phyloP scores from a whole-genome alignment of 768 basidiomycete genomes.

The Flagelloscypha sp. region DNA sequence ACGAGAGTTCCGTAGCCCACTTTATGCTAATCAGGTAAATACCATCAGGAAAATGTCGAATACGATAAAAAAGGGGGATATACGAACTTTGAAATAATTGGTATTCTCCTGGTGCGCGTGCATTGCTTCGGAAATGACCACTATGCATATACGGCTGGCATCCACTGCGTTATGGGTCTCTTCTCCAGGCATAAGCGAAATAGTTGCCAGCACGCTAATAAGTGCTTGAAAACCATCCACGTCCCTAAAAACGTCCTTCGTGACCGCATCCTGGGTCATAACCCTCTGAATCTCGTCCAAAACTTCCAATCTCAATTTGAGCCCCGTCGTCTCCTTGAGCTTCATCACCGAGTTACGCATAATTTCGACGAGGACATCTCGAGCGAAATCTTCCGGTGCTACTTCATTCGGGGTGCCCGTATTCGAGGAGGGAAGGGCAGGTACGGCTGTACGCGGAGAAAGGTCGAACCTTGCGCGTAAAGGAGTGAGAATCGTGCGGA shows the following conservation, averaged over 20 bases:
- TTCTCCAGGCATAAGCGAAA: no score
- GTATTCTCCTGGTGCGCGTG: constrained; percentile 46
- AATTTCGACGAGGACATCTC: constrained; percentile 62
- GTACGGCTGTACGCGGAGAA: constrained; percentile 22
- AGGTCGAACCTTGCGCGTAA: constrained; percentile 48
- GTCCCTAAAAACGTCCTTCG: constrained; percentile 73
- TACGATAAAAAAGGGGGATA: neutral
- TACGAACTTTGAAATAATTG: constrained; percentile 58
- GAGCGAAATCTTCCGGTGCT: constrained; percentile 62
- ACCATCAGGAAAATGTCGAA: constrained; percentile 3
- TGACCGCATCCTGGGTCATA: constrained; percentile 53
- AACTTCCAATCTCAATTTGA: constrained; percentile 41
- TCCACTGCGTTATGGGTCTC: no score
- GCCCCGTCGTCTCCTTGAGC: constrained; percentile 49
- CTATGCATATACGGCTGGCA: constrained; percentile 52
- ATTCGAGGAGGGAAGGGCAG: constrained; percentile 12
- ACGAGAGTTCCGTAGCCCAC: constrained; percentile 63
- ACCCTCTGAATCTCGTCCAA: constrained; percentile 60
- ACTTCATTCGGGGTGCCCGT: constrained; percentile 26
- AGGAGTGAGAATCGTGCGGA: constrained; percentile 52
- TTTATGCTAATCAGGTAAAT: constrained; percentile 25
- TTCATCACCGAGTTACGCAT: constrained; percentile 66
- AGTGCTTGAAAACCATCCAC: constrained; percentile 74
- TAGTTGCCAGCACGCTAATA: constrained; percentile 62
- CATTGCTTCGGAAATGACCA: constrained; percentile 58